phyloP scores from a whole-genome alignment of 2,329 filamentous ascomycete genomes.

The Pseudogymnoascus sp. region DNA sequence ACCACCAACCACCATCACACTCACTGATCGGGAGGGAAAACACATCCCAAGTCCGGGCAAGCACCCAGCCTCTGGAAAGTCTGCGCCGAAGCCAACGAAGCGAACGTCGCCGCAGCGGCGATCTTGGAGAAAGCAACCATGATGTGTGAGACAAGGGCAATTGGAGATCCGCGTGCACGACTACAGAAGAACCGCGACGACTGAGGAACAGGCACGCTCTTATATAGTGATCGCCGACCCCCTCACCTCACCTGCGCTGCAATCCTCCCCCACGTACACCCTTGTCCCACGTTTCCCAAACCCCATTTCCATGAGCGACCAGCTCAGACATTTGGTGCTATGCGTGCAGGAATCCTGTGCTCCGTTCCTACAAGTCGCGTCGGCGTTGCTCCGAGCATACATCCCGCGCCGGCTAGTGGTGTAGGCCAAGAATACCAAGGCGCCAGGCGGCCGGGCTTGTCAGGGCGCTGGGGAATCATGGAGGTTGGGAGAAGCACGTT shows the following conservation, averaged over 20 bases:
- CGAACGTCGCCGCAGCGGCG: slow-evolving; percentile 29
- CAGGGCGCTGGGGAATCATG: slow-evolving; percentile 3
- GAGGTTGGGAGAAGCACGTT: neutral
- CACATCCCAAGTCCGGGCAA: slow-evolving; percentile 50
- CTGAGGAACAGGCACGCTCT: neutral
- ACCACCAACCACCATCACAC: neutral
- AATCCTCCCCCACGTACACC: neutral
- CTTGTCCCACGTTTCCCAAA: neutral
- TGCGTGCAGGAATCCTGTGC: neutral
- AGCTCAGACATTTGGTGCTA: neutral
- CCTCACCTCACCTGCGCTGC: neutral
- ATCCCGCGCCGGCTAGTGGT: neutral
- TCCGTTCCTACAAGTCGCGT: neutral
- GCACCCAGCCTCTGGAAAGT: slow-evolving; percentile 52
- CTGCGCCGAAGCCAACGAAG: slow-evolving; percentile 41
- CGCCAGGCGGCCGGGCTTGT: neutral
- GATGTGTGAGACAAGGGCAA: slow-evolving; percentile 9
- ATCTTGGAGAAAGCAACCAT: slow-evolving; percentile 23
- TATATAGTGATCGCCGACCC: neutral
- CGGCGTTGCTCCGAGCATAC: neutral
- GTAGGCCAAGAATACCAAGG: neutral
- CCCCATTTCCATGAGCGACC: neutral
- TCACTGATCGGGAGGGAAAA: slow-evolving; percentile 50
- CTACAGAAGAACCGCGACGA: neutral
- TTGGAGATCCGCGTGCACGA: neutral